Evolutionary conservation across 2,329 filamentous ascomycete genomes (phyloP).

Genomic region (Neonectria magnoliae): DNA sequence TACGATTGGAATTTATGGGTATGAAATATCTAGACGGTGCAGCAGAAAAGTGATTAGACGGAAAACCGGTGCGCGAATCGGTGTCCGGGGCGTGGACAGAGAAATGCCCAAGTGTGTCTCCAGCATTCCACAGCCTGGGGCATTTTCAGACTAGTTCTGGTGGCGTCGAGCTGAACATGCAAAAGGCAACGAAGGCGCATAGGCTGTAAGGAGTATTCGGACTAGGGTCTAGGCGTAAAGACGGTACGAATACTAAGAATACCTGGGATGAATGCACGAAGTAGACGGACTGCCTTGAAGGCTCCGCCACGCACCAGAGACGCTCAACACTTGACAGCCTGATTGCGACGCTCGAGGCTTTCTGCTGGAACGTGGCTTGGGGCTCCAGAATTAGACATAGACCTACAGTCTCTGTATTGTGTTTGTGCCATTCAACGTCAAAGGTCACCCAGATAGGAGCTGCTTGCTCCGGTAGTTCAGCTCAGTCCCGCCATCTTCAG

Average conservation of each 20-base stretch:
- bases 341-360: not conserved
- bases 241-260: too few species aligned
- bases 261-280: too few species aligned
- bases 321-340: not conserved
- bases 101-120: not conserved
- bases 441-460: not conserved
- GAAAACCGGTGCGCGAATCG: not conserved
- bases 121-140: not conserved
- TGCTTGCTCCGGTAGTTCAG: not conserved
- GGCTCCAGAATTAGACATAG: not conserved
- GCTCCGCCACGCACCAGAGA: not conserved
- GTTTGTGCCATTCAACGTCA: not conserved
- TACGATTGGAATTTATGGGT: not conserved
- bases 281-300: not conserved
- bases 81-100: not conserved
- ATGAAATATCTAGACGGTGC: not conserved
- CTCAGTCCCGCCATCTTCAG: not conserved
- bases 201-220: not conserved
- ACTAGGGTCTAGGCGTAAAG: not conserved
- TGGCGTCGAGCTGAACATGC: conserved; percentile 17
- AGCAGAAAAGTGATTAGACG: too few species aligned
- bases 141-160: not conserved
- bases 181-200: conserved; percentile 9
- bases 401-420: not conserved
- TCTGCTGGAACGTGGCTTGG: not conserved